Evolutionary conservation across 1,284 basidiomycete genomes (phyloP), one percentile per base, ranked within the genome.

Genomic region (Lentinus polychrous): DNA sequence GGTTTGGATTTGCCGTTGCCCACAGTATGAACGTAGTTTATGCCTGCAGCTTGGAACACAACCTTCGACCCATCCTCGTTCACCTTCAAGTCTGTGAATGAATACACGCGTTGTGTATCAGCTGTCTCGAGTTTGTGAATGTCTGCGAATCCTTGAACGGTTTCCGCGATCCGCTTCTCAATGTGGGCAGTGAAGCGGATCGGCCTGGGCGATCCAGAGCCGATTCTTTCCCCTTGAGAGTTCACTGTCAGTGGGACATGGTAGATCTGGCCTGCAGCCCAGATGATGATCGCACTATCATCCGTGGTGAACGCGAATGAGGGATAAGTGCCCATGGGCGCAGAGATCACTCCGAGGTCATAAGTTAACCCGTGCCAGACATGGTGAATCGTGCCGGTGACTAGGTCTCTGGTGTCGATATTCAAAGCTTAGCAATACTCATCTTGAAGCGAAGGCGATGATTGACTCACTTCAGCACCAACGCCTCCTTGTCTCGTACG

Each of bases 251-350:
- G 62, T 11, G 83, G 81, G 2, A 87, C 71, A 14, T 66, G 68
- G 57, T 78, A 77, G 17, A 87, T 82, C 52, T 84, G 76, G 8
- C 83, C 83, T 2, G 78, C 74, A 3, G 84, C 81, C 83, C 83
- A 87, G 49, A 87, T 79, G 52, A 87, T 70, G 49, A 87, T 66
- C 0, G 78, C 81, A 51, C 76, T 69, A 53, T 83, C 79, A 6
- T 67, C 63, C 0, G 81, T 78, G 0, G 79, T 76, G 61, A 86
- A 86, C 2, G 82, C 71, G 56, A 83, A 87, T 1, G 82, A 80
- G 0, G 85, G 83, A 55, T 86, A 87, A 20, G 84, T 83, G 14
- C 84, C 83, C 79, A 85, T 85, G 0, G 83, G 81, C 4, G 83
- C 80, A 8, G 77, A 83, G 42, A 83, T 69, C 3, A 64, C 62